Base-by-base conservation (phyloP, 257 asterid genomes). In the Rhazya stricta region DNA sequence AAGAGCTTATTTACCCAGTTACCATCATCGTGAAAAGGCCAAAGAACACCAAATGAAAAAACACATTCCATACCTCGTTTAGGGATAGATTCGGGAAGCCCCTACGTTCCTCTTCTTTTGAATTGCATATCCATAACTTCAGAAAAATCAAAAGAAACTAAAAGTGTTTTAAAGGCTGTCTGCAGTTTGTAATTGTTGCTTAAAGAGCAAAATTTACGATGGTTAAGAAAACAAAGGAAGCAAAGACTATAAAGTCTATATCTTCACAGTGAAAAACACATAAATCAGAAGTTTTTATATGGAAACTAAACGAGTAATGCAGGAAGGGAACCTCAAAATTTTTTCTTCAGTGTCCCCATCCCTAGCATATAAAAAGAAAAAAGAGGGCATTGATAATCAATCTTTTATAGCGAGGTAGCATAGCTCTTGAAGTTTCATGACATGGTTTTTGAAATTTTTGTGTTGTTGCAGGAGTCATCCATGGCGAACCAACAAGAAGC, bases 401-500 rank as follows among this genome's bases (percentile, higher is more conserved):
- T 62, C 1, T 32, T 16, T 32, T 48, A 48, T 15, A 48, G 54
- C 10, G 13, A 15, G 19, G 3, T 48, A 48, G 54, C 0, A 48
- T 61, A 61, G n/a, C n/a, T 11, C 32, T 54, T 12, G 39, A 23
- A 19, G 4, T 58, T 45, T 60, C 25, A 30, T 32, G 18, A 25
- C 67, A 19, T 66, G 63, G n/a, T 66, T 75, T n/a, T 3, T 66
- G 23, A 15, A n/a, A 1, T 36, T 41, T 67, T 43, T 41, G 27
- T 57, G 30, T 29, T 25, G 46, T 76, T 85, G 92, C 93, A 92
- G 99, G 97, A 89, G 60, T 84, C 97, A 58, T 79, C 96, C 4
- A 86, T 89, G 74, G 83, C 84, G 66, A 89, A 86, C 81, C 86
- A 82, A 60, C 99, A 95, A 71, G 99, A 91, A 67, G 82, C 99